Conservation (phyloP, 148 eudicot genomes). For the Diospyros kaki region DNA sequence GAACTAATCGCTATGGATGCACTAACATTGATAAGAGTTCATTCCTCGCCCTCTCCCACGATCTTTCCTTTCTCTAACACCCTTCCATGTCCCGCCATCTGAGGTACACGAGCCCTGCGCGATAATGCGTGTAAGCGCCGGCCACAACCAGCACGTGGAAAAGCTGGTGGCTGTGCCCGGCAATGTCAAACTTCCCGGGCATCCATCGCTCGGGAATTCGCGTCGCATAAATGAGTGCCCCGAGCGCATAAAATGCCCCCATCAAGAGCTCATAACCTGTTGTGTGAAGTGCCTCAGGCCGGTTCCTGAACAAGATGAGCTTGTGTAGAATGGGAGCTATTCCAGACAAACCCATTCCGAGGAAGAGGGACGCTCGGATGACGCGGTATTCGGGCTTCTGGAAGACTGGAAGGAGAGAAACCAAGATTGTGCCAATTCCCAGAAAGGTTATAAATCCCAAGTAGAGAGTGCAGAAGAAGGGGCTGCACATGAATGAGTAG, state of each 20-base stretch:
- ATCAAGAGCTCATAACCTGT: conserved; percentile 81
- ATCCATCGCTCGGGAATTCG: conserved; percentile 92
- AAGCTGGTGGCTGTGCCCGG: conserved; percentile 89
- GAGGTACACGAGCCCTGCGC: conserved; percentile 76
- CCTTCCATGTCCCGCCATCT: conserved; percentile 90
- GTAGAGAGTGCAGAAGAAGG: conserved; percentile 82
- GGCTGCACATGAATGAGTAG: conserved; percentile 97
- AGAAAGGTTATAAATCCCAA: conserved; percentile 74
- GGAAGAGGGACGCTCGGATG: conserved; percentile 59
- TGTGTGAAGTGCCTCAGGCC: conserved; percentile 72
- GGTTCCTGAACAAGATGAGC: conserved; percentile 60
- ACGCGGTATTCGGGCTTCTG: conserved; percentile 62
- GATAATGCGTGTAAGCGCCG: conserved; percentile 88
- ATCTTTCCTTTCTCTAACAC: conserved; percentile 25
- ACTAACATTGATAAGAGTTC: not conserved
- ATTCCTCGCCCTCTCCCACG: not conserved
- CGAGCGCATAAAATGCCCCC: conserved; percentile 76
- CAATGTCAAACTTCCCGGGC: conserved; percentile 95
- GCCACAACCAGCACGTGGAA: conserved; percentile 88
- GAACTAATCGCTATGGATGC: not conserved
- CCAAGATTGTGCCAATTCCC: conserved; percentile 54
- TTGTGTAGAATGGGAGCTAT: conserved; percentile 72
- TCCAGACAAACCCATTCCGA: conserved; percentile 84
- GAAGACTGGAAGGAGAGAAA: conserved; percentile 74
- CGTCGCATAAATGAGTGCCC: conserved; percentile 72